Evolutionary conservation across 148 eudicot species (phyloP), one percentile per base, ranked within the genome.

Genomic region (Dysphania ambrosioides): DNA sequence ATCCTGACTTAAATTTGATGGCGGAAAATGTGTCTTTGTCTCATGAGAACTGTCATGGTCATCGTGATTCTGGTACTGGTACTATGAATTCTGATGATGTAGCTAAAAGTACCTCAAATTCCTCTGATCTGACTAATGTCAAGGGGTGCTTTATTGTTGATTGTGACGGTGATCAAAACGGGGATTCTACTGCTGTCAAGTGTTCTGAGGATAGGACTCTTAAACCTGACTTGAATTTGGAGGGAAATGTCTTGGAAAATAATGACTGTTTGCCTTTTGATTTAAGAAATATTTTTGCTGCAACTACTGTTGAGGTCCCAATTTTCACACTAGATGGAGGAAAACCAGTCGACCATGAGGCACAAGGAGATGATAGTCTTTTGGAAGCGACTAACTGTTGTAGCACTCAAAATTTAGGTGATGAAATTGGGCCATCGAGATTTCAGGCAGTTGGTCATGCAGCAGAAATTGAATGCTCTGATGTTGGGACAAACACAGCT

Each of bases 1-100:
- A 64, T 35, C 66, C 49, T 6, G 71, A 61, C 75, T 77, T 70
- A 67, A 78, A 68, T 64, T 70, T 77, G 67, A 53, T 55, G 62
- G 77, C 71, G 36, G 59, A 72, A 27, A 68, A 26, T 44, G 64
- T n/a, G n/a, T n/a, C n/a, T n/a, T n/a, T n/a, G n/a, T n/a, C n/a
- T n/a, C n/a, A 75, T 41, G 78, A 68, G 35, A 56, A 36, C 5
- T 18, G 8, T 57, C 21, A 27, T 3, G 21, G 8, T 15, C 56
- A 21, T 57, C 57, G 1, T 29, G 53, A 19, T 56, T 42, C 72
- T n/a, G n/a, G n/a, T n/a, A n/a, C n/a, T 56, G 67, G 34, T 38
- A 29, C 57, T 56, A 23, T 56, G 38, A 29, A 66, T 29, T 40
- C 32, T 3, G 66, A 68, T 3, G 66, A 38, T 23, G 72, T 68